Percentiles rank a stretch among this genome's conserved stretches.
phyloP scores from a whole-genome alignment of 1,139 yeast species.

The Hemisphaericaspora subhashii region DNA sequence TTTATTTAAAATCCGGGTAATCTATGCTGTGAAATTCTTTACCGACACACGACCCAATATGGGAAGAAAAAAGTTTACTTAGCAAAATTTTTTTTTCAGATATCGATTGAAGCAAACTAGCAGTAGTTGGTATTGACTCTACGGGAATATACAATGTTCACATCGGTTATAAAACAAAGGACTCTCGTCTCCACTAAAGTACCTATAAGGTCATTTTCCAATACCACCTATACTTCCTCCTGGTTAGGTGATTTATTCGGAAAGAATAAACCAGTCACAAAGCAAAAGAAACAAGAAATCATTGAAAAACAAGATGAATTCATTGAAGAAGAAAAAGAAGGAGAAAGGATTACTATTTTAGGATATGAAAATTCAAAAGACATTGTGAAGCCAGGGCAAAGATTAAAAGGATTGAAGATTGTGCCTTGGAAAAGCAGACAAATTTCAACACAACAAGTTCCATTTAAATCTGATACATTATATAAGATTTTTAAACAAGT shows the following conservation, averaged over 20 bases:
- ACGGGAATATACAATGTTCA: slow-evolving; percentile 3
- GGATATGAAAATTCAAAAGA: slow-evolving; percentile 38
- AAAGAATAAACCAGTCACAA: slow-evolving; percentile 7
- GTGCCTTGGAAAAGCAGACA: slow-evolving; percentile 35
- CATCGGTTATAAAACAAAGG: slow-evolving; percentile 4
- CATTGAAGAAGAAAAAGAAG: slow-evolving; percentile 35
- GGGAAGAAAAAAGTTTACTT: too few species aligned
- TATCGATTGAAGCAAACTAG: too few species aligned
- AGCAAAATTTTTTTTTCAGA: too few species aligned
- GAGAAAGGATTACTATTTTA: slow-evolving; percentile 37
- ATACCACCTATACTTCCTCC: slow-evolving; percentile 7
- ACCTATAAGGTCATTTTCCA: slow-evolving; percentile 13
- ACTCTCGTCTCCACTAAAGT: neutral
- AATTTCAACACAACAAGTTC: slow-evolving; percentile 29
- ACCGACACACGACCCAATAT: too few species aligned
- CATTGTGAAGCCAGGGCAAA: slow-evolving; percentile 26
- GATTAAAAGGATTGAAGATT: slow-evolving; percentile 38
- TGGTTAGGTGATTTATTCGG: slow-evolving; percentile 17
- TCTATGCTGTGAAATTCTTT: too few species aligned
- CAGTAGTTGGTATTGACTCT: too few species aligned
- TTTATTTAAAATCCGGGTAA: too few species aligned
- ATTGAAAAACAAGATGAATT: slow-evolving; percentile 43
- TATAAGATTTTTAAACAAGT: slow-evolving; percentile 26
- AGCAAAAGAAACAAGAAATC: slow-evolving; percentile 25
- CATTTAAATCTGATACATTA: slow-evolving; percentile 30